Base-by-base conservation (phyloP, 345 rosid species). In the Excoecaria agallocha region DNA sequence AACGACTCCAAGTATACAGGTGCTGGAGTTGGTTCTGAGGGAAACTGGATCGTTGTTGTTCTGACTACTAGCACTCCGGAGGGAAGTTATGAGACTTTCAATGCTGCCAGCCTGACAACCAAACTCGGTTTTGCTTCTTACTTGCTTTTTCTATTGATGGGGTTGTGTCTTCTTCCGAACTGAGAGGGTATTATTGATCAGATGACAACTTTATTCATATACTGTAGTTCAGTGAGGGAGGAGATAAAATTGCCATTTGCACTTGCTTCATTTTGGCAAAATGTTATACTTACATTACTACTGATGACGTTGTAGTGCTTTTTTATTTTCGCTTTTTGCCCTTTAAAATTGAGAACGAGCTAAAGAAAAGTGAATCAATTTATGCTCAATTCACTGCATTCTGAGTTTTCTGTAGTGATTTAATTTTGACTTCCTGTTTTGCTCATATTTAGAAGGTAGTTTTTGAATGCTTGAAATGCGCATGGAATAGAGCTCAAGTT, bases 1-100 rank as follows among this genome's bases (percentile, higher is more conserved):
- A 90, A 95, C 10, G 92, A 89, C 76, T 74, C 91, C 16, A 86
- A 82, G 77, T 93, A 66, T 74, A 87, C 91, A 12, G 94, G 94
- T 68, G 83, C 77, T 12, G 97, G 99, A 41, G 82, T 93, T 55
- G 91, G 96, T 71, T 85, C 92, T 25, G 89, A 95, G 13, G 86
- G 84, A 49, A 64, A 89, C 80, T 95, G 99, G 99, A 85, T 89
- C 38, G 96, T 95, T 50, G 94, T 90, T 66, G 85, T 95, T 68
- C 80, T 91, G 49, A 86, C 94, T 49, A 95, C 97, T 15, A 84
- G 37, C 74, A 83, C 94, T 46, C 81, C 98, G 1, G 89, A 75
- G 49, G 99, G 98, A 82, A 89, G 87, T 84, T 93, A 20, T 74
- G 75, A 61, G 57, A 62, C 87, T 6, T n/a, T 39, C 49, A 78